Base-by-base conservation (phyloP, 345 rosid genomes). In the Raphanus sativus region DNA sequence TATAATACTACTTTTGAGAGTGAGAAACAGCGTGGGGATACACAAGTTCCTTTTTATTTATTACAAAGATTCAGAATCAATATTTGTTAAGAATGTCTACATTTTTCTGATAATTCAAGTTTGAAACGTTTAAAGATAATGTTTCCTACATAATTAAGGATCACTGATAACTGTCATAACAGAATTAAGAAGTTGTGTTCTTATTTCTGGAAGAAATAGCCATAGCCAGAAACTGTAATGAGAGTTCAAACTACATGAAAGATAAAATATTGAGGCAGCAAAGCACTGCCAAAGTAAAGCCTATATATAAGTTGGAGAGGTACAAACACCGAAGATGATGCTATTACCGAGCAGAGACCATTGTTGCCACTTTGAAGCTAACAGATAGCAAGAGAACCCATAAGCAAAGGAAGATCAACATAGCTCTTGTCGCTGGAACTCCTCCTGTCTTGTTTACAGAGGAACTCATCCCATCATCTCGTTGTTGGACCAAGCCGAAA, bases 341-440 rank as follows among this genome's bases (percentile, higher is more conserved):
- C 21, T 21, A 21, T 21, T 21, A 92, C 84, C 90, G 91, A 40
- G 96, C 66, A 72, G 78, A 81, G 70, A 95, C 75, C 5, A 75
- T 76, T 74, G 86, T 80, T 42, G 86, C 87, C 2, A 90, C 81
- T 83, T 90, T 91, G 75, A 73, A 83, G 69, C 96, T 89, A 62
- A 75, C 85, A 2, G 99, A 84, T 77, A 92, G 87, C 50, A 91
- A 62, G 13, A 87, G 71, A 73, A 90, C 82, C 91, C 92, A 91
- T 32, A 95, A 84, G 78, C 87, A 85, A 81, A 90, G 74, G 29
- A 88, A 70, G 80, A 80, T 56, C 72, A 82, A 58, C 88, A 92
- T 81, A 42, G 89, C 71, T 78, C 92, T 75, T 0, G 91, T 71
- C 16, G 69, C 84, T 54, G 80, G 32, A 6, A 88, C 75, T 17